Evolutionary conservation across 345 rosid species (phyloP), one percentile per base, ranked within the genome.

Genomic region (Combretum micranthum): DNA sequence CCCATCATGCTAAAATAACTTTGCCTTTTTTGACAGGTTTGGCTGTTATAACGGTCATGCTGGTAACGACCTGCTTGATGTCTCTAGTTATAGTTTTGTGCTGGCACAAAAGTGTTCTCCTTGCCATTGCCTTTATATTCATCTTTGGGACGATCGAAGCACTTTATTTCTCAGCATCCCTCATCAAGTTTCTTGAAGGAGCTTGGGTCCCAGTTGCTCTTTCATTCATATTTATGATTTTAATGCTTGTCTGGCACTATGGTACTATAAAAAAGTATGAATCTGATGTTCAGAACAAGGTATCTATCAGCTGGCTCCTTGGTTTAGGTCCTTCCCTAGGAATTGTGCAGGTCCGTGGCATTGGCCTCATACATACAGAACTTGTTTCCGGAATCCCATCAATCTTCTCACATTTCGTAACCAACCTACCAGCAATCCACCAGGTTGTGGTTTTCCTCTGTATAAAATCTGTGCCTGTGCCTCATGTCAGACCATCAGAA

Each of bases 381-480:
- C 90, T 93, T 16, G 97, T 93, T 63, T 82, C 96, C 0, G 99
- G 99, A 53, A 82, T 93, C 64, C 99, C 99, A 0, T 96, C 96
- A 2, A 85, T 93, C 44, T 93, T 93, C 77, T 93, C 99, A 66
- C 99, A 93, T 78, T 93, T 93, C 26, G 87, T 93, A 53, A 87
- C 99, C 45, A 93, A 93, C 75, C 97, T 93, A n/a, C 99, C 99
- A 0, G 99, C 99, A 15, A 89, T 93, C 62, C 99, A 93, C 64
- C 97, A 93, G 64, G 90, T 93, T 44, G 75, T 93, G 0, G 89
- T 93, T 72, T 93, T 93, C 44, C 96, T 93, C 55, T 93, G 99
- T 63, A 66, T 93, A 46, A 93, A 93, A 69, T 89, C 97, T 0
- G 99, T 93, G 57, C 90, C 97, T 0, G 99, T 93, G 42, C 97